phyloP scores from a whole-genome alignment of 2,329 filamentous ascomycete species.

The Ascochyta rabiei region DNA sequence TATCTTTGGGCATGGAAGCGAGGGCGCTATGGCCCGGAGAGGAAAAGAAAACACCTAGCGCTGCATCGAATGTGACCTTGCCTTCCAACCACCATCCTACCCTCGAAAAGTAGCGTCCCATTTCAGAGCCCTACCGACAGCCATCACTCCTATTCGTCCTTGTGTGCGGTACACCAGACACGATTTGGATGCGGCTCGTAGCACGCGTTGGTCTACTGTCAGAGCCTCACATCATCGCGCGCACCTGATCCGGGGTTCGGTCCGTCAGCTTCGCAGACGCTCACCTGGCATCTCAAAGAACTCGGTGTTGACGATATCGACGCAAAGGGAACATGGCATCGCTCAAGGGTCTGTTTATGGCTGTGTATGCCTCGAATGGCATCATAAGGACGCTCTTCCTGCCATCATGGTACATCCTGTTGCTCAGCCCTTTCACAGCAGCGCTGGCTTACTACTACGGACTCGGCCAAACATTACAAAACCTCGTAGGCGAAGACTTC shows the following conservation, averaged over 20 bases:
- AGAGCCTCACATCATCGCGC: conserved; percentile 9
- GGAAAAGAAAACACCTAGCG: conserved; percentile 8
- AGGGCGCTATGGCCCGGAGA: conserved; percentile 15
- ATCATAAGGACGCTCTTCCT: conserved; percentile 44
- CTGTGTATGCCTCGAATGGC: conserved; percentile 41
- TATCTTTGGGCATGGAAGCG: conserved; percentile 17
- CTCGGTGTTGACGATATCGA: conserved; percentile 6
- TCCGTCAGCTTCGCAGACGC: conserved; percentile 1
- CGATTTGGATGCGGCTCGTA: conserved; percentile 10
- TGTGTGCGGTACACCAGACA: conserved; percentile 5
- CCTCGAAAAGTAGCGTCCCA: conserved; percentile 7
- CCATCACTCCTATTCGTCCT: conserved; percentile 6
- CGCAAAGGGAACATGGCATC: conserved; percentile 33
- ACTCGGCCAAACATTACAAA: conserved; percentile 25
- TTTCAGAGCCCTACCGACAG: conserved; percentile 9
- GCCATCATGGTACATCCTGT: conserved; percentile 39
- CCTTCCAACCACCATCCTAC: conserved; percentile 4
- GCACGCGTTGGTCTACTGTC: not conserved
- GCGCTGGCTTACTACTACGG: conserved; percentile 31
- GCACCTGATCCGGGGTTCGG: conserved; percentile 6
- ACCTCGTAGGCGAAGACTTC: conserved; percentile 30
- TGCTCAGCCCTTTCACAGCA: conserved; percentile 41
- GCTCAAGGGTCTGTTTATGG: conserved; percentile 41
- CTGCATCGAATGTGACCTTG: conserved; percentile 9
- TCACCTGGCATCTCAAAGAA: conserved; percentile 2